phyloP scores from a whole-genome alignment of 352 stramenopile species.

The Phytophthora citrophthora region DNA sequence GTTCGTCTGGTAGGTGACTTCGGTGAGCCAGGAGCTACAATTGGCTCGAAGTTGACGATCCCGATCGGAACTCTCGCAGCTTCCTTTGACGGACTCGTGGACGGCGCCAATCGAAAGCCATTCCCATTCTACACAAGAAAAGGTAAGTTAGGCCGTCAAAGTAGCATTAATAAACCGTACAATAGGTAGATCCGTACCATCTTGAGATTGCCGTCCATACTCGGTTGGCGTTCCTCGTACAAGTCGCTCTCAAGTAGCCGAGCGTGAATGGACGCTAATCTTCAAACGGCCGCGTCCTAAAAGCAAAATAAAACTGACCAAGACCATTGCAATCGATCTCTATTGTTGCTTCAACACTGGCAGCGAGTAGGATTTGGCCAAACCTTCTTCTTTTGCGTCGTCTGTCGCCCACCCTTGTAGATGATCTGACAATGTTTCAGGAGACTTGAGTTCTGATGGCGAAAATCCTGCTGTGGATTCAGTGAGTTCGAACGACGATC shows the following conservation, averaged over 20 bases:
- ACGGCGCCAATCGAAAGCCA: conserved; percentile 49
- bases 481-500: conserved; percentile 33
- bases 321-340: conserved; percentile 4
- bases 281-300: conserved; percentile 24
- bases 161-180: not conserved
- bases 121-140: conserved; percentile 21
- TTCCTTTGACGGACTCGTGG: conserved; percentile 64
- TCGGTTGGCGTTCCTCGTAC: not conserved
- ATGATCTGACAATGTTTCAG: conserved; percentile 27
- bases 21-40: conserved; percentile 20
- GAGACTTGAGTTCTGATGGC: conserved; percentile 5
- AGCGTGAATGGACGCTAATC: conserved; percentile 24
- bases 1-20: conserved; percentile 40
- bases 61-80: conserved; percentile 35
- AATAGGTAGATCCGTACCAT: conserved; percentile 12
- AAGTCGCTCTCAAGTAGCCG: not conserved
- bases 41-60: conserved; percentile 71
- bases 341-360: conserved; percentile 56
- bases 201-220: conserved; percentile 8
- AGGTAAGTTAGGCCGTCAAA: conserved; percentile 5
- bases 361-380: conserved; percentile 64
- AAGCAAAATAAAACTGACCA: conserved; percentile 26
- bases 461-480: conserved; percentile 5
- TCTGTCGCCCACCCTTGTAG: conserved; percentile 52
- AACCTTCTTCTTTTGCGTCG: conserved; percentile 29